Base-by-base conservation (phyloP, 768 basidiomycete genomes). In the Suillus americanus region DNA sequence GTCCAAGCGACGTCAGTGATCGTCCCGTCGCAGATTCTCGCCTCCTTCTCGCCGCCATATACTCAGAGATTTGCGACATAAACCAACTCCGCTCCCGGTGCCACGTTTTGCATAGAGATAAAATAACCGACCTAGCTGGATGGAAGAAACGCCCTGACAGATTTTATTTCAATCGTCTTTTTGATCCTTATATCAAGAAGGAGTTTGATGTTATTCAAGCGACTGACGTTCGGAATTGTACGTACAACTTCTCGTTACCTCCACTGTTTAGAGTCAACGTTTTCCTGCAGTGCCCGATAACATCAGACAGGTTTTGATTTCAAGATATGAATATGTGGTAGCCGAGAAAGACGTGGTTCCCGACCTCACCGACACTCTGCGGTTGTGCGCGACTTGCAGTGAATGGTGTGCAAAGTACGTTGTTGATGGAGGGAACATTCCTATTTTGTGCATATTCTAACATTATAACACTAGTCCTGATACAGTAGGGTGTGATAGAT, bases 131-230 rank as follows among this genome's bases (percentile, higher is more conserved):
- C 80, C 81, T 97, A 43, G 86, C 92, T 72, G 90, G 89, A 7
- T 98, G 94, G 94, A 98, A 95, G 81, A 93, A 92, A 77, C 85
- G 89, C 51, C 90, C 92, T 2, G 97, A 99, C 78, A 87, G 93
- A 68, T 99, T 99, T 83, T 97, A 96, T 82, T 99, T 95, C 83
- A 89, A 89, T 71, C 89, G 92, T 71, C 83, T 98, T 35, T 99
- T 97, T 74, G 97, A 99, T 80, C 95, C 95, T 61, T 98, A 97
- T 78, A 94, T 98, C 79, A 95, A 97, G 81, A 92, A 93, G 77
- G 96, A 98, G 79, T 98, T 97, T 77, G 97, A 99, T 75, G 91
- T 98, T 70, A 89, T 99, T 61, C 89, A 91, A 65, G 86, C 94
- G 37, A 85, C 85, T 46, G 92, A 90, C 71, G 90, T 97, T 66